Conservation (phyloP, 495 filamentous ascomycete genomes). For the Parathielavia appendiculata region DNA sequence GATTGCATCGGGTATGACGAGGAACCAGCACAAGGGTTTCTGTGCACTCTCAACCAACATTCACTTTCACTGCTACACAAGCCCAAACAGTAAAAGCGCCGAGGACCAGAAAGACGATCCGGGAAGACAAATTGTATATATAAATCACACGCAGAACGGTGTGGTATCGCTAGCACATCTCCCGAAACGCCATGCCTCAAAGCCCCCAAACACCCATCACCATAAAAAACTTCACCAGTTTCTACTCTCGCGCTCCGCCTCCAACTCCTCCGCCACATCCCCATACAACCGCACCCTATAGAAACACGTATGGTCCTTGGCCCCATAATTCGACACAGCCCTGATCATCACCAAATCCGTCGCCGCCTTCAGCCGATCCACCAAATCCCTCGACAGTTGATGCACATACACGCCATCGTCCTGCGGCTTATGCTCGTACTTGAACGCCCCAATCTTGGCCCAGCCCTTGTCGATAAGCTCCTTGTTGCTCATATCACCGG, state of each 20-base stretch:
- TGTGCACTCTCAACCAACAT: neutral
- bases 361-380: conserved; percentile 25
- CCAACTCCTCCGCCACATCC: conserved; percentile 22
- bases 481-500: neutral
- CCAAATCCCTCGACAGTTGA: conserved; percentile 40
- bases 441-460: conserved; percentile 50
- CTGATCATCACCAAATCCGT: conserved; percentile 46
- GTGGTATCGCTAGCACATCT: conserved; percentile 8
- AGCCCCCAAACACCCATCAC: neutral
- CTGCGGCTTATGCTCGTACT: conserved; percentile 42
- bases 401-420: conserved; percentile 49
- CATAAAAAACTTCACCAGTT: neutral
- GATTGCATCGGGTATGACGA: too few species aligned
- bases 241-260: neutral
- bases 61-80: neutral
- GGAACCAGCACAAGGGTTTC: neutral
- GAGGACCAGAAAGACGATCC: neutral
- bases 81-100: neutral
- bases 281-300: conserved; percentile 57
- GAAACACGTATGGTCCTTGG: conserved; percentile 53
- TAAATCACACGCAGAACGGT: conserved; percentile 1
- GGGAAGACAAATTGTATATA: neutral
- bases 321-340: conserved; percentile 50
- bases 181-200: conserved; percentile 5
- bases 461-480: conserved; percentile 30